Evolutionary conservation across 495 filamentous ascomycete species (phyloP).

Genomic region (Evernia prunastri): DNA sequence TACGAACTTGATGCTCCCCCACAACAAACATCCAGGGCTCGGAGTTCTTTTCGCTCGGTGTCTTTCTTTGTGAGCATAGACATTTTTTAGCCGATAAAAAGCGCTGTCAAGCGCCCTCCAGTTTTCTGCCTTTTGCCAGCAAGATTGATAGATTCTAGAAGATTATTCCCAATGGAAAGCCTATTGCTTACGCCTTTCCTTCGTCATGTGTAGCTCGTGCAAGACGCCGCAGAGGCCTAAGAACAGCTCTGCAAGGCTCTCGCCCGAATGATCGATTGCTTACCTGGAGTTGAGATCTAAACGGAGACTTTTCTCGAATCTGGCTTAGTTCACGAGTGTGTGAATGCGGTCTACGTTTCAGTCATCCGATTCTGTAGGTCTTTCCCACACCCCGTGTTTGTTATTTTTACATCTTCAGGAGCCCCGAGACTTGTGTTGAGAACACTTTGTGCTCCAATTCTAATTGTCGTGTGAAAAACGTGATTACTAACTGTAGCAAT

Average conservation of each 20-base stretch:
- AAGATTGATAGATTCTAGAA: neutral
- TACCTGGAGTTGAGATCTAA: slow-evolving; percentile 5
- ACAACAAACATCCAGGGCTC: too few relatives aligned
- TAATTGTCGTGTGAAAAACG: too few relatives aligned
- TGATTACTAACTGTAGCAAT: too few relatives aligned
- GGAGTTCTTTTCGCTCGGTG: neutral
- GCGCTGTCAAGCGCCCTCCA: neutral
- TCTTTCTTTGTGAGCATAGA: neutral
- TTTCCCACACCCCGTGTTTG: too few relatives aligned
- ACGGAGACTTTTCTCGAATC: slow-evolving; percentile 6
- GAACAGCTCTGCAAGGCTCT: slow-evolving; percentile 10
- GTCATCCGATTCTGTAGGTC: neutral
- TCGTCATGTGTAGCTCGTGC: neutral
- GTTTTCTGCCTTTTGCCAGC: neutral
- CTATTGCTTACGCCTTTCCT: neutral
- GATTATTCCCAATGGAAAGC: neutral
- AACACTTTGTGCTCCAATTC: too few relatives aligned
- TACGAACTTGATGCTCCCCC: too few relatives aligned
- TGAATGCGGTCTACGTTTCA: slow-evolving; percentile 5
- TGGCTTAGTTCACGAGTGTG: neutral
- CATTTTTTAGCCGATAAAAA: neutral
- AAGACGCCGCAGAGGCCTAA: slow-evolving; percentile 9
- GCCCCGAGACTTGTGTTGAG: too few relatives aligned
- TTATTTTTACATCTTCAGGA: too few relatives aligned
- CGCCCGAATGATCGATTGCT: slow-evolving; percentile 3